A percentile compares a stretch with the other conserved stretches of the same genome.
phyloP scores from a whole-genome alignment of 2,329 filamentous ascomycete species.

The Colletotrichum aenigma region DNA sequence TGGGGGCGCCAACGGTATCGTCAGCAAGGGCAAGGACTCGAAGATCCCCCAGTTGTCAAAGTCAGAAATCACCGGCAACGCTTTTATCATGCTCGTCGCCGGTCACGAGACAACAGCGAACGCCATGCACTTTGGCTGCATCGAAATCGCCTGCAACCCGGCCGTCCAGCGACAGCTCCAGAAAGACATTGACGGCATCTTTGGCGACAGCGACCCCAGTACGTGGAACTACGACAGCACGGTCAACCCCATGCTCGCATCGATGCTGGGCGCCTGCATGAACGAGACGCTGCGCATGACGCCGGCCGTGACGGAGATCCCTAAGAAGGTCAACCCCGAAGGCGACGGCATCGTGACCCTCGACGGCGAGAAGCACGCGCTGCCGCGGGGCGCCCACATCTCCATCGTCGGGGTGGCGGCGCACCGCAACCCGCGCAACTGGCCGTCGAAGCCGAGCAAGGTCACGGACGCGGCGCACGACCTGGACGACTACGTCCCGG shows the following conservation, averaged over 20 bases:
- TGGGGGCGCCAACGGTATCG: constrained; percentile 9
- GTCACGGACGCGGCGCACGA: constrained; percentile 53
- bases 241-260: constrained; percentile 68
- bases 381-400: constrained; percentile 63
- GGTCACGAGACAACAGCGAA: constrained; percentile 85
- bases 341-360: constrained; percentile 63
- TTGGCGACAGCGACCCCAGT: constrained; percentile 60
- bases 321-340: constrained; percentile 62
- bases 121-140: constrained; percentile 71
- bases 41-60: constrained; percentile 52
- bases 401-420: constrained; percentile 58
- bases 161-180: constrained; percentile 70
- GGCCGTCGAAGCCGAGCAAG: constrained; percentile 62
- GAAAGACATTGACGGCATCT: constrained; percentile 68
- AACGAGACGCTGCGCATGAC: constrained; percentile 78
- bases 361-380: constrained; percentile 58
- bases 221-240: constrained; percentile 75
- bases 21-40: constrained; percentile 14
- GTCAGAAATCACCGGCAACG: constrained; percentile 74
- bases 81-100: constrained; percentile 71
- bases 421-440: constrained; percentile 75
- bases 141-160: constrained; percentile 71
- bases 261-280: constrained; percentile 76
- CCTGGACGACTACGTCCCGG: constrained; percentile 71
- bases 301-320: constrained; percentile 73